Conservation (phyloP, 331 rosid species). For the Acacia pycnantha region DNA sequence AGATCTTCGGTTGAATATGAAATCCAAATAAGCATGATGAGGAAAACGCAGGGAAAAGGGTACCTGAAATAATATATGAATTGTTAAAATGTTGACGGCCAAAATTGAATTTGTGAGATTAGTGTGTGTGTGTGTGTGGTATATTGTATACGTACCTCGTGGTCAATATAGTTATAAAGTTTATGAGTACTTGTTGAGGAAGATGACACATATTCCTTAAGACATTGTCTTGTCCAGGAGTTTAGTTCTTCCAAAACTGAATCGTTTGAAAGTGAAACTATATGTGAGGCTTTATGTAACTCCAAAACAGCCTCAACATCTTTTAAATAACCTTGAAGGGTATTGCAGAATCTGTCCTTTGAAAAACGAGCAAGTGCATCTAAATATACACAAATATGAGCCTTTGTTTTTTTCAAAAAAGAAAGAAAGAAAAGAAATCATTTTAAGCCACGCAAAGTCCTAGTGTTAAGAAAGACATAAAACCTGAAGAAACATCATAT, state of each 20-base stretch:
- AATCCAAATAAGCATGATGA: not conserved
- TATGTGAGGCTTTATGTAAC: constrained; percentile 70
- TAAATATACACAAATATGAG: not conserved
- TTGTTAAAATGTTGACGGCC: not conserved
- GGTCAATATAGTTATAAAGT: constrained; percentile 29
- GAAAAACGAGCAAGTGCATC: not conserved
- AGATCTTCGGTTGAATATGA: not conserved
- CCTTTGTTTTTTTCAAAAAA: too few species aligned
- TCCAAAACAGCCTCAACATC: constrained; percentile 61
- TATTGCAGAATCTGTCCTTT: not conserved
- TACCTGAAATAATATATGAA: not conserved
- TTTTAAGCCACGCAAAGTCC: too few species aligned
- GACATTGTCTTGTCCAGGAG: constrained; percentile 32
- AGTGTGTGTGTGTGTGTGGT: too few species aligned
- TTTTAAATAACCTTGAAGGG: constrained; percentile 37
- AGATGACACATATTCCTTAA: not conserved
- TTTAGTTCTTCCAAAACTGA: constrained; percentile 47
- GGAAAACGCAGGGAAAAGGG: not conserved
- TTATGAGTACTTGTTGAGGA: not conserved
- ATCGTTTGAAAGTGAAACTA: constrained; percentile 56
- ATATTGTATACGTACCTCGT: constrained; percentile 49
- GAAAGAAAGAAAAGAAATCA: too few species aligned
- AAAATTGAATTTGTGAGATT: not conserved
- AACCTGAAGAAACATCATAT: not conserved
- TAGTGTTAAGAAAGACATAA: not conserved